phyloP scores from a whole-genome alignment of 2,329 filamentous ascomycete species.

The Myriosclerotinia scirpicola region DNA sequence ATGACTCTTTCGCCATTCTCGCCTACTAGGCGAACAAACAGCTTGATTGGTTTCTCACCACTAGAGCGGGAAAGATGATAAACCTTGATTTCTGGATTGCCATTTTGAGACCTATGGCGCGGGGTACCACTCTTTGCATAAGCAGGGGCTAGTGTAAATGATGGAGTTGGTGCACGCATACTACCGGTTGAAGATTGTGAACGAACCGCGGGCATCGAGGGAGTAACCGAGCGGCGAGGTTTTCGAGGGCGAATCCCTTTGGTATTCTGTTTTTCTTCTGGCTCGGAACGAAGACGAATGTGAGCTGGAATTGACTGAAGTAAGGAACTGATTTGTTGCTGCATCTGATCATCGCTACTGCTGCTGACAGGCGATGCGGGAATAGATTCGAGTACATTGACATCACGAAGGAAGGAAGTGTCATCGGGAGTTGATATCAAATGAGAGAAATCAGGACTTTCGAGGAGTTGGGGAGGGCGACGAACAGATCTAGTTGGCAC shows the following conservation, averaged over 20 bases:
- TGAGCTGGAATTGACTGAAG: slow-evolving; percentile 74
- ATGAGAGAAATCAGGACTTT: slow-evolving; percentile 29
- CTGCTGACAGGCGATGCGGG: slow-evolving; percentile 34
- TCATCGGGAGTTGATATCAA: slow-evolving; percentile 30
- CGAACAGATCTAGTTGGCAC: slow-evolving; percentile 21
- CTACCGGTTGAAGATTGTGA: slow-evolving; percentile 31
- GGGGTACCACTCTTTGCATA: slow-evolving; percentile 44
- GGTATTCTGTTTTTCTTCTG: slow-evolving; percentile 40
- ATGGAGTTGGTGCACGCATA: slow-evolving; percentile 58
- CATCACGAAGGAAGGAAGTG: slow-evolving; percentile 32
- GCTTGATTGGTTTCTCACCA: slow-evolving; percentile 84
- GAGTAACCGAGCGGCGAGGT: slow-evolving; percentile 40
- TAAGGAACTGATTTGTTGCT: slow-evolving; percentile 77
- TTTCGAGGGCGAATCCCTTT: slow-evolving; percentile 39
- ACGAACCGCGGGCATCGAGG: slow-evolving; percentile 29
- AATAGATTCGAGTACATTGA: slow-evolving; percentile 32
- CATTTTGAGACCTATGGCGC: slow-evolving; percentile 50
- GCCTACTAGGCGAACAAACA: slow-evolving; percentile 90
- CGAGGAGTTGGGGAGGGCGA: slow-evolving; percentile 27
- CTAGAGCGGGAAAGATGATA: slow-evolving; percentile 87
- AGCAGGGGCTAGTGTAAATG: slow-evolving; percentile 68
- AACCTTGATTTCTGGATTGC: slow-evolving; percentile 77
- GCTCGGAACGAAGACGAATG: slow-evolving; percentile 68
- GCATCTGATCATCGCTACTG: slow-evolving; percentile 64
- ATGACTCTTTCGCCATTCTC: slow-evolving; percentile 90